phyloP scores from a whole-genome alignment of 2,329 filamentous ascomycete genomes.

The Cercospora citrullina region DNA sequence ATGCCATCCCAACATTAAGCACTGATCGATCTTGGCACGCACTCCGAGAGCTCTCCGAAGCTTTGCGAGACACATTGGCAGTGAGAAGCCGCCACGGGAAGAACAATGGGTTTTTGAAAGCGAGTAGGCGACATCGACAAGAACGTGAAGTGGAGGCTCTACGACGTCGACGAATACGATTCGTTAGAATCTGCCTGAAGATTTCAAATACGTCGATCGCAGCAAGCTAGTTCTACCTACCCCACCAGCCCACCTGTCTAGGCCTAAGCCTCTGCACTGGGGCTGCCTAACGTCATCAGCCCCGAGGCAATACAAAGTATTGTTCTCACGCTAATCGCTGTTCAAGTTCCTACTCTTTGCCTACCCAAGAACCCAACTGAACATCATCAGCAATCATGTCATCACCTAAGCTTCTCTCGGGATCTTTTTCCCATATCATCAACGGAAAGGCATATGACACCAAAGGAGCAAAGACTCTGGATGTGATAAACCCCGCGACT shows the following conservation, averaged over 20 bases:
- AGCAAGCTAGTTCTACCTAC: neutral
- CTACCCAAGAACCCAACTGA: neutral
- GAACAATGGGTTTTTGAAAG: neutral
- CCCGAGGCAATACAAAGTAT: neutral
- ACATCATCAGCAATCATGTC: constrained; percentile 14
- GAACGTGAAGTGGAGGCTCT: neutral
- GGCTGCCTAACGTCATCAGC: neutral
- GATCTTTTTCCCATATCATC: constrained; percentile 40
- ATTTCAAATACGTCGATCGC: neutral
- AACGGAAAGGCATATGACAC: constrained; percentile 39
- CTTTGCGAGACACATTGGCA: neutral
- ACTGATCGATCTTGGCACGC: neutral
- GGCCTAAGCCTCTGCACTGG: neutral
- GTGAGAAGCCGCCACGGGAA: neutral
- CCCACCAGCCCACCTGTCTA: neutral
- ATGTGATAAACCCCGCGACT: constrained; percentile 40
- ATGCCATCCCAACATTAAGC: neutral
- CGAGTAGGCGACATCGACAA: neutral
- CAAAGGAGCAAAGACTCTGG: constrained; percentile 32
- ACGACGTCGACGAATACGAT: neutral
- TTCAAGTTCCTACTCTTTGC: neutral
- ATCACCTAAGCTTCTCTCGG: constrained; percentile 22
- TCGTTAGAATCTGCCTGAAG: neutral
- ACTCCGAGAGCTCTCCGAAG: neutral
- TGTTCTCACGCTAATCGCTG: neutral